phyloP scores from a whole-genome alignment of 352 stramenopile genomes.

The Phytophthora parvispora region DNA sequence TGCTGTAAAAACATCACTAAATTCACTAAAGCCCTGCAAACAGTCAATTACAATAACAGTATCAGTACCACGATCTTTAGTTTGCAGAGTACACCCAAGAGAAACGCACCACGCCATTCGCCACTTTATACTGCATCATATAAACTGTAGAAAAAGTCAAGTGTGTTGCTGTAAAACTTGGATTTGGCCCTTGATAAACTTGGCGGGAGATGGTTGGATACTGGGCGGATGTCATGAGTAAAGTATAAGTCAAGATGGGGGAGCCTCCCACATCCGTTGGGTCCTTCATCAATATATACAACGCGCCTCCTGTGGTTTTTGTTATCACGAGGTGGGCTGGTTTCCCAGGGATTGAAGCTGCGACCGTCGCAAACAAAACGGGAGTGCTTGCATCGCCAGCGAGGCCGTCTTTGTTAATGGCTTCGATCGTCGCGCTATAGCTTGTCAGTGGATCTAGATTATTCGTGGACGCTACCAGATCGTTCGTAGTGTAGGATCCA shows the following conservation, averaged over 20 bases:
- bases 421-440: constrained; percentile 46
- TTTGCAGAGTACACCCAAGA: not conserved
- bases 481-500: constrained; percentile 3
- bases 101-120: constrained; percentile 45
- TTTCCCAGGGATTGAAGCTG: constrained; percentile 47
- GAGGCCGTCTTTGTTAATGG: constrained; percentile 45
- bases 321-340: constrained; percentile 29
- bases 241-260: constrained; percentile 29
- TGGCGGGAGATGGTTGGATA: constrained; percentile 53
- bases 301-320: constrained; percentile 47
- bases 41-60: not conserved
- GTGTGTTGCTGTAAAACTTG: constrained; percentile 32
- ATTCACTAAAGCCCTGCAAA: constrained; percentile 56
- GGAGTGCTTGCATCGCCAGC: constrained; percentile 21
- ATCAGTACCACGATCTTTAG: too few relatives aligned
- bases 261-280: constrained; percentile 55
- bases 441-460: constrained; percentile 36
- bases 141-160: constrained; percentile 58
- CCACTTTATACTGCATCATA: constrained; percentile 53
- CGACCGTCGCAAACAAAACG: constrained; percentile 38
- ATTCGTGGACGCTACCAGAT: constrained; percentile 22
- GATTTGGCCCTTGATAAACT: constrained; percentile 41
- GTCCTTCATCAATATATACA: constrained; percentile 46
- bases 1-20: constrained; percentile 39
- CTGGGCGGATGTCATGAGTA: constrained; percentile 45